Evolutionary conservation across 495 filamentous ascomycete genomes (phyloP).

Genomic region (Recurvomyces mirabilis): DNA sequence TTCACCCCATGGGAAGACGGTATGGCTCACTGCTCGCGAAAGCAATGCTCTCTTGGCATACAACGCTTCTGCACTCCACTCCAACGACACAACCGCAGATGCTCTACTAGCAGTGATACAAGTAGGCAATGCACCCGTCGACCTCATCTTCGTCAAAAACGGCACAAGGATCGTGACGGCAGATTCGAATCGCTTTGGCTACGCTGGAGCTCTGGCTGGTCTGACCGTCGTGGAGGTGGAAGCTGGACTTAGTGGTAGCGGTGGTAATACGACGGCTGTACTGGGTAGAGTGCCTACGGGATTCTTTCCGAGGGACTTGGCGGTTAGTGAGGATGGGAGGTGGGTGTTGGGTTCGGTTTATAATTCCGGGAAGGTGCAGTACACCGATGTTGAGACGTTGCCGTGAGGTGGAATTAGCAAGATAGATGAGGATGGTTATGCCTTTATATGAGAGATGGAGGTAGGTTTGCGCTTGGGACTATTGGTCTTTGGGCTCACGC

Average conservation of each 20-base stretch:
- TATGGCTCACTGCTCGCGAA: background rate
- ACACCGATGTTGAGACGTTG: background rate
- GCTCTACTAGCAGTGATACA: constrained; percentile 22
- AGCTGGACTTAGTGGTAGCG: constrained; percentile 18
- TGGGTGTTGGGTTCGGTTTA: constrained; percentile 18
- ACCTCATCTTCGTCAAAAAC: constrained; percentile 18
- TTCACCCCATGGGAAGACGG: background rate
- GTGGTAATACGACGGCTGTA: constrained; percentile 11
- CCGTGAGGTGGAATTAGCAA: no score
- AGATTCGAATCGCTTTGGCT: constrained; percentile 18
- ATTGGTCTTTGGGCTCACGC: no score
- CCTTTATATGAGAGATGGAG: no score
- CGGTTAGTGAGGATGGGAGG: constrained; percentile 21
- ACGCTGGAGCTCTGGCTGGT: constrained; percentile 17
- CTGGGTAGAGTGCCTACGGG: constrained; percentile 5
- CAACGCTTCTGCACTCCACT: background rate
- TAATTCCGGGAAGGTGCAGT: background rate
- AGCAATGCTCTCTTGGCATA: background rate
- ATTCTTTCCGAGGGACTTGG: constrained; percentile 7
- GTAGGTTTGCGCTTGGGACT: no score
- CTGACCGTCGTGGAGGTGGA: constrained; percentile 24
- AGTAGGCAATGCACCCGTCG: constrained; percentile 24
- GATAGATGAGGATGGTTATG: no score
- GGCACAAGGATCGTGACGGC: constrained; percentile 16
- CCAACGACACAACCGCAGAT: background rate